Conservation (phyloP, 345 rosid species). For the Citrus sinensis region DNA sequence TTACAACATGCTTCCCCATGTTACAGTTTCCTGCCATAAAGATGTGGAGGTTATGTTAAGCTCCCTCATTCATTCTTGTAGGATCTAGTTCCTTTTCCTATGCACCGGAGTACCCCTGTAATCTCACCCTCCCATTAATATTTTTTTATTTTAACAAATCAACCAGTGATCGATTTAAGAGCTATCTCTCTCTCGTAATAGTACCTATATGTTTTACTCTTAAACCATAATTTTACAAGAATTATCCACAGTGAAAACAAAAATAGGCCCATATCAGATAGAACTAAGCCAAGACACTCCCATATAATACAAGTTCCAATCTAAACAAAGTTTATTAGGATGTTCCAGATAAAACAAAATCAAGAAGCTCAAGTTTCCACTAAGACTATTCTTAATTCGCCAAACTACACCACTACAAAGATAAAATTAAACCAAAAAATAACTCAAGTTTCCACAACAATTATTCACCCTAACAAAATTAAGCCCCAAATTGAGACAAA, state of each 20-base stretch:
- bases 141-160: background rate
- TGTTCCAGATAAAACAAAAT: background rate
- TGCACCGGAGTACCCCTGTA: background rate
- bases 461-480: conserved; percentile 2
- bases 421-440: background rate
- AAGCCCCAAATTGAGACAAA: background rate
- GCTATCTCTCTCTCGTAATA: background rate
- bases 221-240: background rate
- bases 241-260: background rate
- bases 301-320: background rate
- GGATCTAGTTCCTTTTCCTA: background rate
- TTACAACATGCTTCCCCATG: background rate
- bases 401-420: background rate
- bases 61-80: background rate
- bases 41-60: background rate
- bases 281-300: background rate
- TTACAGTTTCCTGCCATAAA: background rate
- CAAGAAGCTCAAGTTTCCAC: background rate
- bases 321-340: background rate
- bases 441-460: background rate
- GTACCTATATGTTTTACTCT: background rate
- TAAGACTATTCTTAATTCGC: background rate
- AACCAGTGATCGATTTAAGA: background rate
- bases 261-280: background rate
- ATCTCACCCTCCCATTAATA: background rate